Evolutionary conservation across 164 flowering plant genomes (phyloP), one percentile per base, ranked within the genome.

Genomic region (Santalum album): DNA sequence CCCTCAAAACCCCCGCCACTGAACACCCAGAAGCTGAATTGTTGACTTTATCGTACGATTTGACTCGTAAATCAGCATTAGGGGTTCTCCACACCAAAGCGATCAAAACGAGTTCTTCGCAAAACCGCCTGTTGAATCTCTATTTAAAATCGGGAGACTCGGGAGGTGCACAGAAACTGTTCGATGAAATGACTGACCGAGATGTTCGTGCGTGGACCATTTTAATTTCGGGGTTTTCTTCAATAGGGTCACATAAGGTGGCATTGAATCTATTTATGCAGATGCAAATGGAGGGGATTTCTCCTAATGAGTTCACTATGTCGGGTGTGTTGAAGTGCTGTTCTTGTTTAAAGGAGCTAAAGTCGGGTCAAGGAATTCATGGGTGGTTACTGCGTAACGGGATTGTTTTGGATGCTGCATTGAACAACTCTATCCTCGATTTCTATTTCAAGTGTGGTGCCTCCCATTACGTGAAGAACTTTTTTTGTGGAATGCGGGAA

Each of bases 151-250:
- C 65, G 12, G 24, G 39, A 10, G 43, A 67, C 5, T 61, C 72
- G 57, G 61, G 18, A 11, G 5, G 54, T 50, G 88, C 90, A 2
- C 66, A 57, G n/a, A 69, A 65, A 24, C 35, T 87, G 83, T 87
- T 87, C 46, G 95, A 77, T 26, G 86, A 80, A 66, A 69, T 80
- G 24, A 63, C 76, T 22, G 25, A 62, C 7, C 58, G 70, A 62
- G 80, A 87, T 64, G 84, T 77, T 20, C 73, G 70, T 0, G 39
- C 82, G 0, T 87, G 96, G 96, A 84, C 83, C 5, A 65, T 77
- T 57, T 71, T 85, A 6, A 65, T 87, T 15, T 69, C 83, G 34
- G 82, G 77, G 26, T 72, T 60, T 61, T 69, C 78, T 49, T 72
- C 55, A 50, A 55, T 36, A 53, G 74, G 73, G 20, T 55, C 47